These are phyloP conservation scores for Coemansia sp. DNA, from an alignment of 192 early-diverging fungal species.

Conservation along the genomic window DNA sequence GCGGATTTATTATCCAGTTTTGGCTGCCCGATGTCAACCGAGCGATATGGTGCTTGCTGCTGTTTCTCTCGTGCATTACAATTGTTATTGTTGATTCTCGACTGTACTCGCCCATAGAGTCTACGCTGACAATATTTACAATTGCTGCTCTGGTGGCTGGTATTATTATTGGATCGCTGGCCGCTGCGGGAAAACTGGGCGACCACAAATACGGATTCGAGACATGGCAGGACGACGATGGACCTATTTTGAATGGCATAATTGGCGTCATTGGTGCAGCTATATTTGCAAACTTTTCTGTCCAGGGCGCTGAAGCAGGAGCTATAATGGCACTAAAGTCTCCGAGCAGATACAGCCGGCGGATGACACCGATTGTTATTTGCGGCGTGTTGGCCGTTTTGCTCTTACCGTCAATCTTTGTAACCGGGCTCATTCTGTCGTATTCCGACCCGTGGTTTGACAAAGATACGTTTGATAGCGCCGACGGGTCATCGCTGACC, in stretches of 20 bases:
- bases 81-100: slow-evolving; percentile 22
- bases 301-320: slow-evolving; percentile 15
- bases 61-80: slow-evolving; percentile 13
- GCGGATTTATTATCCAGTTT: slow-evolving; percentile 21
- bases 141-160: slow-evolving; percentile 17
- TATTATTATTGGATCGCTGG: slow-evolving; percentile 15
- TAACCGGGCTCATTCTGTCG: slow-evolving; percentile 21
- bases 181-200: slow-evolving; percentile 23
- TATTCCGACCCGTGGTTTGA: slow-evolving; percentile 12
- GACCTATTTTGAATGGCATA: slow-evolving; percentile 16
- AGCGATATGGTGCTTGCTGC: slow-evolving; percentile 19
- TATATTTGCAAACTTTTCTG: slow-evolving; percentile 20
- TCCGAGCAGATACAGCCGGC: slow-evolving; percentile 7
- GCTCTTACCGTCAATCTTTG: slow-evolving; percentile 19
- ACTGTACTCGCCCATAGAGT: slow-evolving; percentile 17
- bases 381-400: slow-evolving; percentile 10
- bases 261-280: slow-evolving; percentile 19
- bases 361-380: slow-evolving; percentile 7
- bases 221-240: slow-evolving; percentile 18
- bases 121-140: slow-evolving; percentile 12
- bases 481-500: slow-evolving; percentile 11
- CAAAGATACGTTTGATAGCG: slow-evolving; percentile 4
- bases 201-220: slow-evolving; percentile 25
- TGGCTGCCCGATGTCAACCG: slow-evolving; percentile 24
- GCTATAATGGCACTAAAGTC: slow-evolving; percentile 19